These are phyloP conservation scores for Hanseniaspora occidentalis DNA, from an alignment of 805 yeast species.

Conservation along the genomic window DNA sequence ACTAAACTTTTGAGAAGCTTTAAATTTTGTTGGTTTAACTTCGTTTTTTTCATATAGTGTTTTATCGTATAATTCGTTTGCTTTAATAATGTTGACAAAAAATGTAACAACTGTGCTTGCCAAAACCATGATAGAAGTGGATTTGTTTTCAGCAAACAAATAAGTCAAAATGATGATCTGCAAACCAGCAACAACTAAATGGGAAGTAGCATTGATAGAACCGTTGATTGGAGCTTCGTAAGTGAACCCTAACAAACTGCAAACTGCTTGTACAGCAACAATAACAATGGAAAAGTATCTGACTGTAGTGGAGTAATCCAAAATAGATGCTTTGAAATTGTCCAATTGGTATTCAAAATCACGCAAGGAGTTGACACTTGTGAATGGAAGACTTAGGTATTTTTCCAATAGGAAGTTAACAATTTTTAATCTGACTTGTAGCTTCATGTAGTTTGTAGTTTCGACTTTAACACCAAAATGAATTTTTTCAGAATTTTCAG, in stretches of 20 bases:
- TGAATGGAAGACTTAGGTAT: slow-evolving; percentile 6
- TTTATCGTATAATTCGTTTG: not conserved
- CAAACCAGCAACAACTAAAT: slow-evolving; percentile 28
- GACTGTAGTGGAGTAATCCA: slow-evolving; percentile 1
- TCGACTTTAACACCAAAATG: slow-evolving; percentile 8
- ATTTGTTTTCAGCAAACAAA: slow-evolving; percentile 27
- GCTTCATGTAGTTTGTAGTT: slow-evolving; percentile 1
- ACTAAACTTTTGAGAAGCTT: not conserved
- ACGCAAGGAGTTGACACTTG: slow-evolving; percentile 4
- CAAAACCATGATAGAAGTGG: slow-evolving; percentile 28
- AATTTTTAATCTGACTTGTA: slow-evolving; percentile 2
- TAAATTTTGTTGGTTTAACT: not conserved
- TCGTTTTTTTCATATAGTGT: not conserved
- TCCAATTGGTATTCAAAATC: slow-evolving; percentile 5
- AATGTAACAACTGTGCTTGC: slow-evolving; percentile 27
- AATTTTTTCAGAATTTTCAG: slow-evolving; percentile 12
- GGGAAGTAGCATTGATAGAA: slow-evolving; percentile 28
- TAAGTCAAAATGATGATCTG: slow-evolving; percentile 28
- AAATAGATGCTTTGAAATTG: slow-evolving; percentile 4
- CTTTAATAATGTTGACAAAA: slow-evolving; percentile 1
- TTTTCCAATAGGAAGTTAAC: slow-evolving; percentile 1
- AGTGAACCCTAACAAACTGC: slow-evolving; percentile 30
- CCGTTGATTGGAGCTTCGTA: slow-evolving; percentile 17
- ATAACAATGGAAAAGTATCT: slow-evolving; percentile 10
- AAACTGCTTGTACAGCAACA: slow-evolving; percentile 25